phyloP scores from a whole-genome alignment of 768 basidiomycete genomes.

The Phylloporus arenicola region DNA sequence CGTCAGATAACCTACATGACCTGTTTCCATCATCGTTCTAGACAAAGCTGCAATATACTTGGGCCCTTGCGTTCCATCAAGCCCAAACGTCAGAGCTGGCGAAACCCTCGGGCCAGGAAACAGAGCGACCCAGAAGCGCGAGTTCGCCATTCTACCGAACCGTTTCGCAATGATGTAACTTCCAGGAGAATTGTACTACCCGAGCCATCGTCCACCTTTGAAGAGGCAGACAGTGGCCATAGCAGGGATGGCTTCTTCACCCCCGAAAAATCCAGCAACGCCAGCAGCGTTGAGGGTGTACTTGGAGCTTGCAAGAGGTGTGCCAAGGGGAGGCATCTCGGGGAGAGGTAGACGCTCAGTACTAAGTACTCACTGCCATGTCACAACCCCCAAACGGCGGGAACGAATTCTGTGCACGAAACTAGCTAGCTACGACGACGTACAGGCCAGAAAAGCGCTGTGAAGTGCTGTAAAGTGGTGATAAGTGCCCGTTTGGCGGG shows the following conservation, averaged over 20 bases:
- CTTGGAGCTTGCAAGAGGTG: slow-evolving; percentile 3
- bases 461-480: too few species aligned
- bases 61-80: slow-evolving; percentile 28
- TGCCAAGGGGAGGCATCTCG: slow-evolving; percentile 9
- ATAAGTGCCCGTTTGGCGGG: too few species aligned
- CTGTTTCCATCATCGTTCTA: slow-evolving; percentile 23
- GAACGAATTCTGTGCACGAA: too few species aligned
- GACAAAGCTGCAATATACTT: slow-evolving; percentile 25
- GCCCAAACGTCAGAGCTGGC: slow-evolving; percentile 22
- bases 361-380: not conserved
- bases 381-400: too few species aligned
- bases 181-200: slow-evolving; percentile 35
- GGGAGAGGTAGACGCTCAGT: not conserved
- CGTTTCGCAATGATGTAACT: slow-evolving; percentile 30
- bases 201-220: slow-evolving; percentile 29
- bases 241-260: slow-evolving; percentile 33
- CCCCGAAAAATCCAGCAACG: slow-evolving; percentile 33
- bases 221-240: slow-evolving; percentile 30
- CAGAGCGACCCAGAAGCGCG: slow-evolving; percentile 29
- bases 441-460: too few species aligned
- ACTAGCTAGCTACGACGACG: too few species aligned
- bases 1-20: slow-evolving; percentile 26
- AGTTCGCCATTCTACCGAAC: slow-evolving; percentile 29
- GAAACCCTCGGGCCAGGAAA: slow-evolving; percentile 31
- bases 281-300: slow-evolving; percentile 27